Percentiles rank a stretch among this genome's conserved stretches.
Conservation (phyloP, 192 early-diverging fungal genomes). For the Entophlyctis luteolus region DNA sequence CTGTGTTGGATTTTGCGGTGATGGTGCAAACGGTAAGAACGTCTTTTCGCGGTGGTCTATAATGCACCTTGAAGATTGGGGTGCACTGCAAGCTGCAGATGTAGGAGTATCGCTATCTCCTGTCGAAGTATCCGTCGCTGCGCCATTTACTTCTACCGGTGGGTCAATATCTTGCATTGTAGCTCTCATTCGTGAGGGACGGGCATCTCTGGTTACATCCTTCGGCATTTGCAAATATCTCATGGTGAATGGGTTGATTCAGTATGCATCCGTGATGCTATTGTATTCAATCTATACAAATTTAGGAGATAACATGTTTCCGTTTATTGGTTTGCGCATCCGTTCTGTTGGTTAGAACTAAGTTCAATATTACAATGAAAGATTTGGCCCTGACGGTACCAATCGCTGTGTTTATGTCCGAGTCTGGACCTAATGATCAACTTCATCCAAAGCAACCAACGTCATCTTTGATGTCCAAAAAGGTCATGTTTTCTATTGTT, state of each 20-base stretch:
- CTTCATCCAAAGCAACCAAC: slow-evolving; percentile 82
- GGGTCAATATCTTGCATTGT: slow-evolving; percentile 91
- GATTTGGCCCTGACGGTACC: slow-evolving; percentile 67
- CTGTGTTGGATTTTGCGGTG: slow-evolving; percentile 97
- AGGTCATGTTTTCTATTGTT: slow-evolving; percentile 84
- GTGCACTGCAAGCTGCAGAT: slow-evolving; percentile 92
- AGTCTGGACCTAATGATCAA: slow-evolving; percentile 69
- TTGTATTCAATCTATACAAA: slow-evolving; percentile 84
- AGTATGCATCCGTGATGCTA: slow-evolving; percentile 90
- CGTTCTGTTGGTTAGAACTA: no score
- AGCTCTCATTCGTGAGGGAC: slow-evolving; percentile 82
- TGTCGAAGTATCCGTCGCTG: slow-evolving; percentile 96
- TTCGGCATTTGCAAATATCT: slow-evolving; percentile 99
- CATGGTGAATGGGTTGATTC: slow-evolving; percentile 95
- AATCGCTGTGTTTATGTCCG: slow-evolving; percentile 74
- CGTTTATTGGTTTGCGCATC: slow-evolving; percentile 93
- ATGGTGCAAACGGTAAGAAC: slow-evolving; percentile 82
- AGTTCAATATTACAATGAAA: no score
- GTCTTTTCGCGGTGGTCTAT: not conserved
- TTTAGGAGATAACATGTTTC: slow-evolving; percentile 92
- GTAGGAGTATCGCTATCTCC: slow-evolving; percentile 94
- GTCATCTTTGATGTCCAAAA: slow-evolving; percentile 82
- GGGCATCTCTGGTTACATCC: slow-evolving; percentile 92
- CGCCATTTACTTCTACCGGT: slow-evolving; percentile 89
- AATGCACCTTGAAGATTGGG: slow-evolving; percentile 61